Percentiles rank a stretch among this genome's conserved stretches.
Conservation (phyloP, 2,329 filamentous ascomycete species). For the Verticillium nonalfalfae region DNA sequence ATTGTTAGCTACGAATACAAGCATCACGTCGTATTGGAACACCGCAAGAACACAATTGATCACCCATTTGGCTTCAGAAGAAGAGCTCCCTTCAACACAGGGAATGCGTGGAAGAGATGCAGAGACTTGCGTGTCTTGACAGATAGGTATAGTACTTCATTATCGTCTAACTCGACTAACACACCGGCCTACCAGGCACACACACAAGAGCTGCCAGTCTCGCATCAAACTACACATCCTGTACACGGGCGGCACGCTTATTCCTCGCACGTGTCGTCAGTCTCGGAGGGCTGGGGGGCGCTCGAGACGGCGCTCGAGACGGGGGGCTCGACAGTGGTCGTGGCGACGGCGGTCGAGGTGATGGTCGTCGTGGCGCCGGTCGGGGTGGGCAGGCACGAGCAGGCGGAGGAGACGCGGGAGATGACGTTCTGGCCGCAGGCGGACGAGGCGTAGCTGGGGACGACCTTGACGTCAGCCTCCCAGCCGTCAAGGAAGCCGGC, state of each 20-base stretch:
- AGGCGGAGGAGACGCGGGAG: constrained; percentile 10
- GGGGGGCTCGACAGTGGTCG: background rate
- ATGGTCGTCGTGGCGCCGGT: background rate
- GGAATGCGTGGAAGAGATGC: background rate
- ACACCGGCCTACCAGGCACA: background rate
- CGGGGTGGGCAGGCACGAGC: constrained; percentile 9
- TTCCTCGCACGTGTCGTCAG: constrained; percentile 1
- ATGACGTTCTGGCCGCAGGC: constrained; percentile 9
- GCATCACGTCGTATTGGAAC: too few species aligned
- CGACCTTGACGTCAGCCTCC: constrained; percentile 1
- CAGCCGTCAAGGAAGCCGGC: constrained; percentile 3
- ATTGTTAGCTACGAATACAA: too few species aligned
- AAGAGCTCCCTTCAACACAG: too few species aligned
- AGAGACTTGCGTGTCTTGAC: background rate
- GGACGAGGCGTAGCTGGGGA: constrained; percentile 1
- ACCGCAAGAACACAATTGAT: too few species aligned
- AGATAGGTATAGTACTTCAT: background rate
- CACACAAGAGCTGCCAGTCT: background rate
- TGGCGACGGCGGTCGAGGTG: background rate
- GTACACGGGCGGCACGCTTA: background rate
- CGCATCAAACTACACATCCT: background rate
- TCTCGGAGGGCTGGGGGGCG: background rate
- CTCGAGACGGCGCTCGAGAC: background rate
- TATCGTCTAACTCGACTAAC: background rate
- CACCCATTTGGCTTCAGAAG: too few species aligned